Evolutionary conservation across 1,139 yeast genomes (phyloP).

Genomic region (Pichia terricola): DNA sequence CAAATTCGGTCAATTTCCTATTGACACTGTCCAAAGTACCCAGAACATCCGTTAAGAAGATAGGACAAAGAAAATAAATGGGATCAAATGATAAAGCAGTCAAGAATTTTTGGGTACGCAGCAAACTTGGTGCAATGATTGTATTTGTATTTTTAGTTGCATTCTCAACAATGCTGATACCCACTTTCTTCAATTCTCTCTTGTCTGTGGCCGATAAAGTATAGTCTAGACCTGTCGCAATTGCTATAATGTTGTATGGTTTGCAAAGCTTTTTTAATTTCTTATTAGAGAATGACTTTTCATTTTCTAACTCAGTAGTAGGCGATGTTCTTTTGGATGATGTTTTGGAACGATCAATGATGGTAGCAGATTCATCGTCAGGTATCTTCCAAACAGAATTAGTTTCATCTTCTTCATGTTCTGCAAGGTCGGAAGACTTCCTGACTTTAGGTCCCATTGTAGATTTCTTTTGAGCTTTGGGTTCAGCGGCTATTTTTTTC

Average conservation of each 20-base stretch:
- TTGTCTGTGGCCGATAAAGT: conserved; percentile 31
- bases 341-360: not conserved
- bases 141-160: conserved; percentile 25
- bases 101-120: conserved; percentile 82
- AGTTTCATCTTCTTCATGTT: conserved; percentile 3
- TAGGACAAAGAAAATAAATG: conserved; percentile 34
- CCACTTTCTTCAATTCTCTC: conserved; percentile 28
- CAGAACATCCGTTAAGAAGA: conserved; percentile 36
- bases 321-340: conserved; percentile 5
- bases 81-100: conserved; percentile 32
- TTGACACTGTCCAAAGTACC: conserved; percentile 27
- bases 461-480: too few species aligned
- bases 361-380: not conserved
- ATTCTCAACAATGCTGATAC: conserved; percentile 36
- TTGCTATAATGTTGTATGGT: conserved; percentile 35
- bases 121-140: conserved; percentile 65
- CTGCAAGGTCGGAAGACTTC: not conserved
- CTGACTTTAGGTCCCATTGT: too few species aligned
- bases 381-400: conserved; percentile 7
- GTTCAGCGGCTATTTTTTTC: too few species aligned
- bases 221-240: conserved; percentile 57
- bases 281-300: conserved; percentile 1
- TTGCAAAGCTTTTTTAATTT: conserved; percentile 6
- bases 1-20: conserved; percentile 15
- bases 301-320: conserved; percentile 3